Evolutionary conservation across 176 grass and related monocot genomes (phyloP).

Genomic region (Triticum turgidum): DNA sequence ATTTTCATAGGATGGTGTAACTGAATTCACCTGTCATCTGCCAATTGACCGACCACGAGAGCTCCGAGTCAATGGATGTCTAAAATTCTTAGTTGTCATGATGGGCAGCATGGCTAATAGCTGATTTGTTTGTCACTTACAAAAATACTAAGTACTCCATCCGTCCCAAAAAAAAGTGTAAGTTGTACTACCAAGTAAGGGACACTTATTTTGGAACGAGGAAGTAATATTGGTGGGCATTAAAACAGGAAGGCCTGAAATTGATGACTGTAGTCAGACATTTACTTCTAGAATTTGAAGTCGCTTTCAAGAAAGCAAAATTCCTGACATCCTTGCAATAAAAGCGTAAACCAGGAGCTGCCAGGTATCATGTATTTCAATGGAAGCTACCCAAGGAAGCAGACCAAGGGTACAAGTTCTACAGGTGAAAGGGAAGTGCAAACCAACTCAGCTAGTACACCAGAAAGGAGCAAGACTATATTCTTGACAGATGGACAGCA

Average conservation of each 20-base stretch:
- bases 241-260: not conserved
- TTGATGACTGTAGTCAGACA: not conserved
- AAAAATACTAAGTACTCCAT: not conserved
- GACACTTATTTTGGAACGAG: not conserved
- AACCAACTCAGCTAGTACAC: conserved; percentile 5
- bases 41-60: not conserved
- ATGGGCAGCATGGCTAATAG: not conserved
- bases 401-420: not conserved
- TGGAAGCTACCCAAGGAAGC: conserved; percentile 37
- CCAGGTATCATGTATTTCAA: conserved; percentile 27
- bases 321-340: conserved; percentile 17
- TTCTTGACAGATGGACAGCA: conserved; percentile 20
- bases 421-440: conserved; percentile 5
- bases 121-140: not conserved
- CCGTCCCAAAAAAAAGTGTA: too few species aligned
- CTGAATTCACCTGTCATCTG: not conserved
- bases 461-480: not conserved
- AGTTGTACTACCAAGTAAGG: too few species aligned
- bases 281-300: not conserved
- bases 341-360: conserved; percentile 18
- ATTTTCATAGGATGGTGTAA: too few species aligned
- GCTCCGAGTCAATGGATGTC: not conserved
- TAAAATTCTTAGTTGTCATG: not conserved
- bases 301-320: conserved; percentile 33
- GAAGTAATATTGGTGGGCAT: not conserved